Percentiles rank a stretch among this genome's conserved stretches.
Conservation (phyloP, 2,329 filamentous ascomycete genomes). For the Fusarium sacchari region DNA sequence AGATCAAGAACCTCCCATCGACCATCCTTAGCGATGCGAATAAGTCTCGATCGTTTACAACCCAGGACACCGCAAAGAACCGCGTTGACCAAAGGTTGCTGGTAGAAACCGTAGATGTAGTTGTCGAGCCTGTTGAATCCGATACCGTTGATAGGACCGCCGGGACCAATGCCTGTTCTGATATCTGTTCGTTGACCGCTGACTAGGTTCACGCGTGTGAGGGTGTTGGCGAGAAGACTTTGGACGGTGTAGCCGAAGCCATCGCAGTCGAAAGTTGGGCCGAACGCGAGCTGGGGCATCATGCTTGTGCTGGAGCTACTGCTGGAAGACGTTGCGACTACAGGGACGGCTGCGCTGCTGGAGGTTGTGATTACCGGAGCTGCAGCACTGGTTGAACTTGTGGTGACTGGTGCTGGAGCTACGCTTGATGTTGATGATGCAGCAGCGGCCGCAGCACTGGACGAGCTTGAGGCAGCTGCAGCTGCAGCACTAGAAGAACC, state of each 20-base stretch:
- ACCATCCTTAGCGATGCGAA: conserved; percentile 29
- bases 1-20: not conserved
- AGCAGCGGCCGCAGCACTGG: not conserved
- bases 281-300: not conserved
- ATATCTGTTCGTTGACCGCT: not conserved
- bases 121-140: conserved; percentile 37
- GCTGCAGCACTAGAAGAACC: not conserved
- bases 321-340: not conserved
- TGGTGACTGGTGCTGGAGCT: not conserved
- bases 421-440: not conserved
- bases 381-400: not conserved
- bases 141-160: conserved; percentile 21
- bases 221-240: not conserved
- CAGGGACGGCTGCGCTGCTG: not conserved
- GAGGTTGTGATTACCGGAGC: not conserved
- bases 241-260: conserved; percentile 17
- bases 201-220: conserved; percentile 18
- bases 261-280: conserved; percentile 28
- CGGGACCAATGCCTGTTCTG: not conserved
- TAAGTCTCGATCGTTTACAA: not conserved
- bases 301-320: not conserved
- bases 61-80: not conserved
- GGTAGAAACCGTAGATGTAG: conserved; percentile 36
- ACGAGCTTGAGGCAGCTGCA: not conserved
- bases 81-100: not conserved